Percentiles rank a stretch among this genome's conserved stretches.
phyloP scores from a whole-genome alignment of 306 rosid species.

The Pyrus pyrifolia region DNA sequence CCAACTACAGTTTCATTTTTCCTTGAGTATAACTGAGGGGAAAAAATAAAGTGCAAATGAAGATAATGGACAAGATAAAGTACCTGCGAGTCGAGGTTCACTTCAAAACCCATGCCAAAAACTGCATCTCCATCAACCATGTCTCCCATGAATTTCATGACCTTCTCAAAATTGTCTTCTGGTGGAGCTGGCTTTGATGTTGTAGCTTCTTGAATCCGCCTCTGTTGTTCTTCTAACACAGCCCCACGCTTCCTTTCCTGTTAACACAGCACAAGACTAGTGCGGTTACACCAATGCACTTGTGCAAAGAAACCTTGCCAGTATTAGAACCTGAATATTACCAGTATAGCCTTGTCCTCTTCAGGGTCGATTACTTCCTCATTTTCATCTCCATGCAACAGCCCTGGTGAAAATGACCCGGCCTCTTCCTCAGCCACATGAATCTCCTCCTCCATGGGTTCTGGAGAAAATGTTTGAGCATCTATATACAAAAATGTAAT shows the following conservation, averaged over 20 bases:
- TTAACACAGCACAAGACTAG: background rate
- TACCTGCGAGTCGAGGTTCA: constrained; percentile 93
- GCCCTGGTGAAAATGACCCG: constrained; percentile 83
- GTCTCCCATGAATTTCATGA: constrained; percentile 53
- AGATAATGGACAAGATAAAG: background rate
- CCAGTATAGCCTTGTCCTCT: constrained; percentile 81
- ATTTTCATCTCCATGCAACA: constrained; percentile 73
- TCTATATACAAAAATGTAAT: constrained; percentile 23
- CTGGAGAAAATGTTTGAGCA: constrained; percentile 61
- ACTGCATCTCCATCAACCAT: constrained; percentile 98
- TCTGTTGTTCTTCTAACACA: constrained; percentile 12
- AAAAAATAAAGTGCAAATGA: constrained; percentile 5
- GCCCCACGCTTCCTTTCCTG: constrained; percentile 75
- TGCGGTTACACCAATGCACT: background rate
- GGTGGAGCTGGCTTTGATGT: too few relatives aligned
- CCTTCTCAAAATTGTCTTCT: too few relatives aligned
- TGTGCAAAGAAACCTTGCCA: background rate
- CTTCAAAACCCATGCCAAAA: constrained; percentile 85
- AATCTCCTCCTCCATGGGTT: constrained; percentile 51
- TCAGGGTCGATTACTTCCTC: constrained; percentile 92
- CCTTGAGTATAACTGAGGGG: background rate
- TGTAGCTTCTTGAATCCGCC: too few relatives aligned
- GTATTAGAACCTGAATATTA: background rate
- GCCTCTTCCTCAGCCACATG: constrained; percentile 57
- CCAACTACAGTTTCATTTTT: background rate